phyloP scores from a whole-genome alignment of 2,329 filamentous ascomycete genomes.

The Monosporascus sp. region DNA sequence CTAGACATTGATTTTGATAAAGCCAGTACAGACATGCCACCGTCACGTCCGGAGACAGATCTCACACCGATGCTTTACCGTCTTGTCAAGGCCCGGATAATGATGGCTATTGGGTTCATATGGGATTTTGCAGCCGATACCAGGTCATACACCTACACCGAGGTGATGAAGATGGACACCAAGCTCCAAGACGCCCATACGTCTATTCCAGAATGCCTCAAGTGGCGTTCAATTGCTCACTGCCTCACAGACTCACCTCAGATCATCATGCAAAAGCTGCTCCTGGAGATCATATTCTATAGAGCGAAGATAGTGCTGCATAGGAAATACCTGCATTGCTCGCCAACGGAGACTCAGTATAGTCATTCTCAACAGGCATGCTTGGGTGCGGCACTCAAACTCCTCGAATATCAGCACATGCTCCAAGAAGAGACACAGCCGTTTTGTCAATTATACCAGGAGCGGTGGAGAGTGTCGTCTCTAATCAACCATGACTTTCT shows the following conservation, averaged over 20 bases:
- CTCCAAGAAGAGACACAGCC: constrained; percentile 41
- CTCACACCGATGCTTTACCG: constrained; percentile 19
- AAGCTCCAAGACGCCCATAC: constrained; percentile 8
- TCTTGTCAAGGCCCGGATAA: constrained; percentile 20
- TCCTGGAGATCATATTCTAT: constrained; percentile 44
- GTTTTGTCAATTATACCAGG: constrained; percentile 34
- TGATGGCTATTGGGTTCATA: constrained; percentile 20
- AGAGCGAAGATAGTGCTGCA: constrained; percentile 49
- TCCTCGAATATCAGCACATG: constrained; percentile 42
- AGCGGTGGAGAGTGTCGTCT: constrained; percentile 40
- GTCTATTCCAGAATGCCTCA: constrained; percentile 10
- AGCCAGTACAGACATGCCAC: constrained; percentile 28
- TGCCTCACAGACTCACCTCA: constrained; percentile 43
- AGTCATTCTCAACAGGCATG: constrained; percentile 39
- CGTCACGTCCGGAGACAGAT: constrained; percentile 24
- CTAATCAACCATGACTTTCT: constrained; percentile 41
- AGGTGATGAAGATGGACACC: constrained; percentile 17
- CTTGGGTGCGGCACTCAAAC: constrained; percentile 39
- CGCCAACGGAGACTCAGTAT: constrained; percentile 24
- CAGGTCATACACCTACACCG: constrained; percentile 13
- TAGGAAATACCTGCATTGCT: constrained; percentile 37
- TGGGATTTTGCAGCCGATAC: constrained; percentile 15
- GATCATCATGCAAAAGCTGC: constrained; percentile 46
- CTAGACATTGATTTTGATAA: constrained; percentile 37
- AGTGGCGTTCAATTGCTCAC: constrained; percentile 12